Evolutionary conservation across 2,329 filamentous ascomycete genomes (phyloP), one percentile per base, ranked within the genome.

Genomic region (Sporothrix dimorphospora): DNA sequence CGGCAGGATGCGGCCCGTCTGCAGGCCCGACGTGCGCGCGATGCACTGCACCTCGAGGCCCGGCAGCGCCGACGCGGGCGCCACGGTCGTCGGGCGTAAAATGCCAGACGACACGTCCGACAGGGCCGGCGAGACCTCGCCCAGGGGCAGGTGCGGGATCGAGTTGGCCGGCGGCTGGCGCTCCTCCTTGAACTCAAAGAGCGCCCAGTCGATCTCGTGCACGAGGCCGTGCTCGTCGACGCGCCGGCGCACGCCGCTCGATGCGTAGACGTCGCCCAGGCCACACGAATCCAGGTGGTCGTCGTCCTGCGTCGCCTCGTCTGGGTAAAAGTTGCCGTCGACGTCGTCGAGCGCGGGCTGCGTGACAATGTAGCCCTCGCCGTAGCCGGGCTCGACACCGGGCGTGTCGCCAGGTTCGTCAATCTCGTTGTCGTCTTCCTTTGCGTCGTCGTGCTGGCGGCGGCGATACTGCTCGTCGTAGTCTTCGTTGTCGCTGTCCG

Each of bases 191-290:
- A 98, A 93, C 76, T 92, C 89, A 76, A 98, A 94, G 2, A 98
- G 84, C 0, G 94, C 94, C 95, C 95, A 98, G 80, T 98, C 95
- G 59, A 98, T 94, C 80, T 98, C 95, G 79, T 98, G 95, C 6
- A 93, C 85, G 30, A 97, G 83, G 4, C 91, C 90, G 73, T 91
- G 86, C 73, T 89, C 86, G 70, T 91, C 87, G 69, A 85, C 86
- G 79, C 92, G 91, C 40, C 95, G 89, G 4, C 94, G 90, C 72
- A 98, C 92, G 7, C 95, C 95, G 27, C 94, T 97, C 0, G 94
- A 97, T 0, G 95, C 95, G 77, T 97, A 94, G 4, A 98, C 85
- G 77, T 94, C 90, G 3, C 95, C 95, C 1, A 98, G 85, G 16
- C 90, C 88, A 77, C 92, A 96, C 0, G 91, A 93, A 59, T 92